Conservation (phyloP, 139 green algal genomes). For the Chlamydomonas sp. region DNA sequence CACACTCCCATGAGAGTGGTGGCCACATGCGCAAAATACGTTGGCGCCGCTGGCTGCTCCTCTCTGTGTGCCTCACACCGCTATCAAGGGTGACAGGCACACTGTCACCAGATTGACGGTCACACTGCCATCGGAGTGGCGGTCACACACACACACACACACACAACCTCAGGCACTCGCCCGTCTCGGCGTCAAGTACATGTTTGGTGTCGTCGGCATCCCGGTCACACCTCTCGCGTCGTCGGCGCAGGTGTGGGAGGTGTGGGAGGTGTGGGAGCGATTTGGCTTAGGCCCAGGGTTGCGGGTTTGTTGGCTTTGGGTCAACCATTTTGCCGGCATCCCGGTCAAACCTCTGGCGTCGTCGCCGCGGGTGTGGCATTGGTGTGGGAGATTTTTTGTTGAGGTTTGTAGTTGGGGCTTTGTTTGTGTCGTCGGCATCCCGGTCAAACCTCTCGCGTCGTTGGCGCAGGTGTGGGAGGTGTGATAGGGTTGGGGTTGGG, state of each 20-base stretch:
- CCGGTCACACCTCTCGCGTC: constrained; percentile 74
- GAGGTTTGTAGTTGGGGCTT: too few species aligned
- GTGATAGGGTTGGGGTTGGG: not conserved
- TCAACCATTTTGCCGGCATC: not conserved
- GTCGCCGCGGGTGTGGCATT: too few species aligned
- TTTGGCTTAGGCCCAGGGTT: not conserved
- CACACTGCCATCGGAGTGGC: too few species aligned
- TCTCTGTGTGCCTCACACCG: too few species aligned
- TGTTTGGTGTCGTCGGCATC: constrained; percentile 80
- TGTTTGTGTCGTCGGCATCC: constrained; percentile 78
- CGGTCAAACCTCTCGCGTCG: constrained; percentile 71
- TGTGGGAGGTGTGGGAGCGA: not conserved
- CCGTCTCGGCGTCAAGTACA: constrained; percentile 50
- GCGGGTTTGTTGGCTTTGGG: not conserved
- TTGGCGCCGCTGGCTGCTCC: too few species aligned
- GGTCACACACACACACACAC: too few species aligned
- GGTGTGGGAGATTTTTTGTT: too few species aligned
- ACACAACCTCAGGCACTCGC: too few species aligned
- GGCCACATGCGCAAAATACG: too few species aligned
- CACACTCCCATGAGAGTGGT: too few species aligned
- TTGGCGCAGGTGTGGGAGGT: constrained; percentile 34
- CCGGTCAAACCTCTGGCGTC: not conserved
- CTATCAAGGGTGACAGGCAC: too few species aligned
- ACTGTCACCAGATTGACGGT: too few species aligned
- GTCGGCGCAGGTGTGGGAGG: constrained; percentile 34